Evolutionary conservation across 345 rosid species (phyloP).

Genomic region (Eucalyptus curtisii): DNA sequence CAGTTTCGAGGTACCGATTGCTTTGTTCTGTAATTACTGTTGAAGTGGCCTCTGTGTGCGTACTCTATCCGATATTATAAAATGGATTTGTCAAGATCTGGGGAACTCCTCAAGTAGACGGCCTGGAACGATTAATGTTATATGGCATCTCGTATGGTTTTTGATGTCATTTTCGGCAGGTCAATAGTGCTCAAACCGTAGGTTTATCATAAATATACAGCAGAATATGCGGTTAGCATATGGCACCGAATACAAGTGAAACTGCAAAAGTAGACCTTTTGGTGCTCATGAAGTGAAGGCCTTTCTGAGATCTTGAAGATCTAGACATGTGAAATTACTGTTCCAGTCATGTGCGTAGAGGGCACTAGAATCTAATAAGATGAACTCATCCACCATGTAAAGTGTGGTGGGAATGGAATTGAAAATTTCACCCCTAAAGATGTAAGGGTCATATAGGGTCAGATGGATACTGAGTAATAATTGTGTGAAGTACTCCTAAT

Average conservation of each 20-base stretch:
- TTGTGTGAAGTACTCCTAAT: neutral
- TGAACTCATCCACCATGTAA: neutral
- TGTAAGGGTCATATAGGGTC: neutral
- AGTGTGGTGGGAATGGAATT: neutral
- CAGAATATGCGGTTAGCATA: neutral
- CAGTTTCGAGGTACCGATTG: conserved; percentile 65
- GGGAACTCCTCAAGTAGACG: neutral
- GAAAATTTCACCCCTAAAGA: neutral
- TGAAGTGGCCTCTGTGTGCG: neutral
- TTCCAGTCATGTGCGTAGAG: neutral
- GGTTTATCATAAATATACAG: neutral
- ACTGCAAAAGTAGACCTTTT: neutral
- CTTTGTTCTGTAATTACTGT: neutral
- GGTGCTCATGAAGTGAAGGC: neutral
- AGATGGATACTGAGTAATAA: neutral
- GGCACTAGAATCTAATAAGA: neutral
- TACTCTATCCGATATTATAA: neutral
- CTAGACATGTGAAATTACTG: neutral
- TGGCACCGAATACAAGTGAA: neutral
- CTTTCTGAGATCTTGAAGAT: neutral
- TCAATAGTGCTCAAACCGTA: neutral
- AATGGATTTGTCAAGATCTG: neutral
- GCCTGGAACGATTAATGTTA: neutral
- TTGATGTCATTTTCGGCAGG: neutral
- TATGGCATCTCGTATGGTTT: neutral